Base-by-base conservation (phyloP, 768 basidiomycete species). In the Hemileccinum impolitum region DNA sequence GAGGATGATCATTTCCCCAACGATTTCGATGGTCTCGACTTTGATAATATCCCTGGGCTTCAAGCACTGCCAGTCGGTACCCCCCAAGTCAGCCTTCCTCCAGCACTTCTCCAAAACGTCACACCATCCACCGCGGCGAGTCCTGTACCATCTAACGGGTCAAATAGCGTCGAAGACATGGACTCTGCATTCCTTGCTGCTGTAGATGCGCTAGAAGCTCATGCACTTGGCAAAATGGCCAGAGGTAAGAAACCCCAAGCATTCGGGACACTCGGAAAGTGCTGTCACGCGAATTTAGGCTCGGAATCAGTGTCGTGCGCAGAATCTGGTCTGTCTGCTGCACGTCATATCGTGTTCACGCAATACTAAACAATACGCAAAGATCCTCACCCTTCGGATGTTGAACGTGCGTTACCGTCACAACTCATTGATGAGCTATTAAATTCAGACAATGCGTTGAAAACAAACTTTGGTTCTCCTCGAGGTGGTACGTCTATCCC, bases 1-100 rank as follows among this genome's bases (percentile, higher is more conserved):
- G 57, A 57, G 28, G 59, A 69, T n/a, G 79, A 84, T 57, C 76
- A 81, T 47, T 86, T 77, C 48, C 75, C 74, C 0, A 82, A 84
- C 57, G 75, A 77, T 19, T 78, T 83, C 49, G 73, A 73, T 4
- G 74, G 73, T 14, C 39, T 81, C 18, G 71, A 75, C 53, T 78
- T 75, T 51, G 71, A 79, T 23, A 71, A 50, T 11, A 48, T 72
- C 18, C 65, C 72, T 9, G 67, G 45, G 44, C 63, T 71, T 25
- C 60, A 65, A 47, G 55, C 51, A 19, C 52, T 43, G 6, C n/a
- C 45, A 13, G 17, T 25, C 39, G 31, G 11, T 25, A 15, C 37
- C 50, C 39, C 45, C 41, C 36, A 49, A 40, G 18, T 39, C 6
- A 38, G 49, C 15, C n/a, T 17, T 38, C 43, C 34, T 30, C 43